A percentile compares a stretch with the other conserved stretches of the same genome.
These are phyloP conservation scores for Aphanomyces cochlioides DNA, from an alignment of 352 stramenopile genomes.

Conservation along the genomic window DNA sequence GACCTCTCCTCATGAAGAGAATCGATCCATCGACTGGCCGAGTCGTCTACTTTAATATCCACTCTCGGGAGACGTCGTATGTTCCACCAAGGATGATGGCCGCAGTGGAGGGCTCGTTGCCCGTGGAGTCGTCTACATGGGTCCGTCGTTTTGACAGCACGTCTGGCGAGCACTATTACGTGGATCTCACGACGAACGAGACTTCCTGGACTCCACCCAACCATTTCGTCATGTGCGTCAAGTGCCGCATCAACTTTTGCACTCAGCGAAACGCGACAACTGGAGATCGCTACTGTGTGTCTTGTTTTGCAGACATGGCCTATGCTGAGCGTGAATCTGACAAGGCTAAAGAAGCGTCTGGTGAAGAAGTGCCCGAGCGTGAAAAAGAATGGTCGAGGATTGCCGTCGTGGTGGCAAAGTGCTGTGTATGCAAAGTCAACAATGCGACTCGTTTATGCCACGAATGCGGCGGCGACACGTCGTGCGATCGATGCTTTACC, in stretches of 20 bases:
- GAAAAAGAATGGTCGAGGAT: constrained; percentile 53
- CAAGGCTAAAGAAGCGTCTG: constrained; percentile 36
- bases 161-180: constrained; percentile 51
- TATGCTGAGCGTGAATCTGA: constrained; percentile 12
- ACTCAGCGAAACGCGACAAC: constrained; percentile 48
- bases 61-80: constrained; percentile 37
- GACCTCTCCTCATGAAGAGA: constrained; percentile 49
- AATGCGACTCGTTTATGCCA: constrained; percentile 47
- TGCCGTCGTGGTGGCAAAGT: constrained; percentile 49
- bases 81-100: constrained; percentile 48
- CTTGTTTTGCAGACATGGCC: constrained; percentile 39
- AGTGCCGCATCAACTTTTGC: constrained; percentile 51
- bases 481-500: constrained; percentile 48
- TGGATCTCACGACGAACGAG: constrained; percentile 41
- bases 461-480: constrained; percentile 50
- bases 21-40: constrained; percentile 51
- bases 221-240: constrained; percentile 53
- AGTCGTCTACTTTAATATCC: constrained; percentile 63
- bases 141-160: constrained; percentile 44
- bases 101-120: constrained; percentile 47
- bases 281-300: constrained; percentile 53
- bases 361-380: neutral
- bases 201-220: constrained; percentile 46
- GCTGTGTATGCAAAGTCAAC: constrained; percentile 54
- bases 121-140: constrained; percentile 62